Conservation (phyloP, 2,329 filamentous ascomycete genomes). For the Penicillium sp. region DNA sequence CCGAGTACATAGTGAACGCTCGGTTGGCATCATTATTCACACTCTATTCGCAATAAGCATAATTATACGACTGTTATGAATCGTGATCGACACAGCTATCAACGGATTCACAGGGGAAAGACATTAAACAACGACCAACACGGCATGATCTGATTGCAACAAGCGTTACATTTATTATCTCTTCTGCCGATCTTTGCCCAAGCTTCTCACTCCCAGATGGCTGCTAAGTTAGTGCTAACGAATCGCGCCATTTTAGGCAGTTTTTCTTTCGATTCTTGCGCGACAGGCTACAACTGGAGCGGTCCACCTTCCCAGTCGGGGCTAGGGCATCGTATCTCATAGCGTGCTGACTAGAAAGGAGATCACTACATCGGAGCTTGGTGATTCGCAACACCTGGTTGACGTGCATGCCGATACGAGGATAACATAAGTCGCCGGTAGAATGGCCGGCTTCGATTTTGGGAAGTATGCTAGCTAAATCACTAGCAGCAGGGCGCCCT, state of each 20-base stretch:
- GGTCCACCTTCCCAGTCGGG: constrained; percentile 6
- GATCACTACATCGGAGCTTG: not conserved
- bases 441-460: not conserved
- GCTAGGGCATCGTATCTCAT: not conserved
- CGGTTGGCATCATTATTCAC: not conserved
- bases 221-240: not conserved
- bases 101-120: not conserved
- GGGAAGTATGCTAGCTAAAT: not conserved
- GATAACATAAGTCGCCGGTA: not conserved
- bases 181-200: constrained; percentile 5
- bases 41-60: not conserved
- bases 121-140: not conserved
- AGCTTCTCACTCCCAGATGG: not conserved
- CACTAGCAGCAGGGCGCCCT: not conserved
- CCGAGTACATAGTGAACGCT: too few relatives aligned
- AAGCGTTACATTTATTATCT: constrained; percentile 7
- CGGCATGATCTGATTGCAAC: not conserved
- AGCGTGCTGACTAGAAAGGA: too few relatives aligned
- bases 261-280: not conserved
- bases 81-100: not conserved
- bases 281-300: not conserved
- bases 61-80: not conserved
- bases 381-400: not conserved
- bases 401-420: not conserved
- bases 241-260: constrained; percentile 6